phyloP scores from a whole-genome alignment of 1,139 yeast species.

The Sugiyamaella castrensis region DNA sequence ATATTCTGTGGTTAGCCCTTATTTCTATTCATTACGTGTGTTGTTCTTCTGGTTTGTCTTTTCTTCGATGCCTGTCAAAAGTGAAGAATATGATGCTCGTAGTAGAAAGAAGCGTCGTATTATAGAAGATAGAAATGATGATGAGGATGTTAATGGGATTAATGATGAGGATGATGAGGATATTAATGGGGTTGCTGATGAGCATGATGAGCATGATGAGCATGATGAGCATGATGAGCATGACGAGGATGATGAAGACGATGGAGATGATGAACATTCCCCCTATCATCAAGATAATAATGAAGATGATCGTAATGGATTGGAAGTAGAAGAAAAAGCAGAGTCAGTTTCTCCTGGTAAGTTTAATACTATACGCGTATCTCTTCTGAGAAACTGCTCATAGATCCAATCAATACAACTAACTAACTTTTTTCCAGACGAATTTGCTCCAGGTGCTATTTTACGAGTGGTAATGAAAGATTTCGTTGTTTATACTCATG shows the following conservation, averaged over 20 bases:
- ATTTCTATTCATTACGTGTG: too few species aligned
- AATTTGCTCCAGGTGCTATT: slow-evolving; percentile 57
- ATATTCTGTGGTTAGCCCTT: too few species aligned
- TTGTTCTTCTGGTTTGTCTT: too few species aligned
- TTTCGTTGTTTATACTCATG: slow-evolving; percentile 78
- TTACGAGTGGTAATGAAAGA: slow-evolving; percentile 63
- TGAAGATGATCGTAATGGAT: neutral
- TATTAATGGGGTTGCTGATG: too few species aligned
- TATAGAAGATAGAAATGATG: neutral
- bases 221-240: neutral
- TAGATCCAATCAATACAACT: neutral
- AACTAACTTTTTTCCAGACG: slow-evolving; percentile 15
- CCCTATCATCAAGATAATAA: neutral
- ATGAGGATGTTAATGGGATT: neutral
- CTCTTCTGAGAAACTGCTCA: too few species aligned
- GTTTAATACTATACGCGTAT: neutral
- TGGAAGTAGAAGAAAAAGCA: neutral
- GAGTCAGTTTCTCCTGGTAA: slow-evolving; percentile 9
- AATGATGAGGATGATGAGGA: too few species aligned
- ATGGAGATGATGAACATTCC: neutral
- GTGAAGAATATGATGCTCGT: too few species aligned
- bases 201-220: too few species aligned
- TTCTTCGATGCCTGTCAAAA: too few species aligned
- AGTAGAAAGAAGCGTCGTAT: too few species aligned
- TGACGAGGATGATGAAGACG: neutral